Base-by-base conservation (phyloP, 495 filamentous ascomycete species). In the Podospora pseudocomata region DNA sequence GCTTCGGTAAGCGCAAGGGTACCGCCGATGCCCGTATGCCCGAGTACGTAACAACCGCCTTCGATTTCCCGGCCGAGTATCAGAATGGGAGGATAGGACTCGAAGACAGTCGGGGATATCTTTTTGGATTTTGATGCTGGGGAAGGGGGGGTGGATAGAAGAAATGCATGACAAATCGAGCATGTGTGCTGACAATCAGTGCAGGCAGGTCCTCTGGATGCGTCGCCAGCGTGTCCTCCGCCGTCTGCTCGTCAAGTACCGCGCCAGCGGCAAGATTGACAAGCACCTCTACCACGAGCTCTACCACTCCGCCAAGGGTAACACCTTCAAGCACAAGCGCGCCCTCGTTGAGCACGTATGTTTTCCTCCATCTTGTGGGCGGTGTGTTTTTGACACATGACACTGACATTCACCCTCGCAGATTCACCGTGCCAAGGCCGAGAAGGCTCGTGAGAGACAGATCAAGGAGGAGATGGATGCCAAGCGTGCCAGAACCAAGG, bases 291-390 rank as follows among this genome's bases (percentile, higher is more conserved):
- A 99, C 89, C 95, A 99, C 88, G 92, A 97, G 86, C 93, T 99
- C 72, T 99, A 99, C 87, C 94, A 97, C 83, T 85, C 96, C 76
- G 91, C 90, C 90, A 99, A 99, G 93, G 95, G 95, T 96, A 99
- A 99, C 89, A 94, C 95, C 81, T 99, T 99, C 91, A 99, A 99
- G 93, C 95, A 99, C 90, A 99, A 97, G 92, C 91, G 95, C 79
- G 95, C 92, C 72, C 89, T 99, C 74, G 92, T 99, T 80, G 95
- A 99, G 86, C 95, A 99, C 86, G 95, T 99, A 92, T 79, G 95
- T 93, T 77, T 55, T 54, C 32, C 39, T 16, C 30, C 30, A 32
- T 32, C 30, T 32, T 32, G 30, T 7, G 30, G 30, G 30, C 23
- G 28, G 23, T 15, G 18, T 26, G 30, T 16, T 18, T 23, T 19